A percentile compares a stretch with the other conserved stretches of the same genome.
Evolutionary conservation across 345 rosid species (phyloP).

Genomic region (Tarenaya hassleriana): DNA sequence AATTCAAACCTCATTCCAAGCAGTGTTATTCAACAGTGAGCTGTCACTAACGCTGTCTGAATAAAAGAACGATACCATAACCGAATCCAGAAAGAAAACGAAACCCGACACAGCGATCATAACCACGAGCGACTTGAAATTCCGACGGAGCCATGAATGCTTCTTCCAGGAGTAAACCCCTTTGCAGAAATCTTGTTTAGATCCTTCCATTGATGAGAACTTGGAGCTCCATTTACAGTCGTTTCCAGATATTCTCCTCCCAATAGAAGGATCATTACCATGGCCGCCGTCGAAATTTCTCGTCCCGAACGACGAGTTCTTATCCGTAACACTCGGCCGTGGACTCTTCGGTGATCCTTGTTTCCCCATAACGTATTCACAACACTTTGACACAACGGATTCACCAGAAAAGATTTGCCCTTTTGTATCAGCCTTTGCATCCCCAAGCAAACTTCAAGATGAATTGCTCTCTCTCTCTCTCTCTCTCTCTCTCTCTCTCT

Average conservation of each 20-base stretch:
- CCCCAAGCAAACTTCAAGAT: constrained; percentile 3
- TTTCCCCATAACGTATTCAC: constrained; percentile 39
- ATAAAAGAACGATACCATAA: constrained; percentile 54
- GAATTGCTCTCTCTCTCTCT: constrained; percentile 8
- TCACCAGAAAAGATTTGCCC: background rate
- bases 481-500: constrained; percentile 11
- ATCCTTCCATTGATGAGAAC: constrained; percentile 30
- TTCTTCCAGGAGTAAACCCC: constrained; percentile 47
- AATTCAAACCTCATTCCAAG: constrained; percentile 42
- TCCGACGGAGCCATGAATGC: constrained; percentile 44
- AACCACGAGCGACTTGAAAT: constrained; percentile 39
- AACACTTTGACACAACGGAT: constrained; percentile 15
- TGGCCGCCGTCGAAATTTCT: constrained; percentile 36
- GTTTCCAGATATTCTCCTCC: constrained; percentile 49
- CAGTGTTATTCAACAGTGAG: constrained; percentile 32
- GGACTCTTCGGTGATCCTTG: constrained; percentile 46
- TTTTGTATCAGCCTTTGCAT: background rate
- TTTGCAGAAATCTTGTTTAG: constrained; percentile 46
- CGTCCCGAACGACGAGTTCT: constrained; percentile 26
- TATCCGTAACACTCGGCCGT: constrained; percentile 24
- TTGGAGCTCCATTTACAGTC: constrained; percentile 40
- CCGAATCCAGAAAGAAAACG: constrained; percentile 57
- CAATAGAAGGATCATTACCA: constrained; percentile 45
- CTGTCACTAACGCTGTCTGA: constrained; percentile 34
- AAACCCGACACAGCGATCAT: constrained; percentile 41